Percentiles rank a stretch among this genome's conserved stretches.
These are phyloP conservation scores for Pseudevernia furfuracea DNA, from an alignment of 495 filamentous ascomycete genomes.

Conservation along the genomic window DNA sequence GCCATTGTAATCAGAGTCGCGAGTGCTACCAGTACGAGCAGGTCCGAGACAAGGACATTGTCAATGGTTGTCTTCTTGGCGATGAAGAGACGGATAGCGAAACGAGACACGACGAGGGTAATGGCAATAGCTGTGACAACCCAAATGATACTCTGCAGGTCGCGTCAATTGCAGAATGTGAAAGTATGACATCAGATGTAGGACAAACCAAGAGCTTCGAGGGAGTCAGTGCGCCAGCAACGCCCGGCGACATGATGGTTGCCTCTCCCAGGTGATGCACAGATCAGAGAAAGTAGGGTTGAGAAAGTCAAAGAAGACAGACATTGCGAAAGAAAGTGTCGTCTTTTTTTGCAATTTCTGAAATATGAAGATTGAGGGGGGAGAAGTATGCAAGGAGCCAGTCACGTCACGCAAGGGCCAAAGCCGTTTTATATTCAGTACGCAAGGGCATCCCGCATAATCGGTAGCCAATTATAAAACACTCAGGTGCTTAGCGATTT, in stretches of 20 bases:
- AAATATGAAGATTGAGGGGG: neutral
- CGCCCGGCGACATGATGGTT: constrained; percentile 4
- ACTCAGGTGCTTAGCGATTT: neutral
- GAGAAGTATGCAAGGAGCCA: neutral
- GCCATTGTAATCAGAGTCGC: constrained; percentile 16
- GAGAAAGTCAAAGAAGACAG: neutral
- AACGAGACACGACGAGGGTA: constrained; percentile 16
- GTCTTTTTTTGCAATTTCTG: neutral
- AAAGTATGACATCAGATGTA: neutral
- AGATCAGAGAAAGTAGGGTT: constrained; percentile 23
- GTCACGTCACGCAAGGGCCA: neutral
- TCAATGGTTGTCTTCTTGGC: constrained; percentile 6
- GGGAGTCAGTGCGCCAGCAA: constrained; percentile 6
- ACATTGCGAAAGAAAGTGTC: neutral
- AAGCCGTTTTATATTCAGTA: neutral
- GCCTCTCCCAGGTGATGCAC: neutral
- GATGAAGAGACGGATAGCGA: constrained; percentile 13
- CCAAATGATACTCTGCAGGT: constrained; percentile 18
- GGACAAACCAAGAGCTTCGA: constrained; percentile 8
- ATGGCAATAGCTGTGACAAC: constrained; percentile 19
- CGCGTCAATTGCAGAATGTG: neutral
- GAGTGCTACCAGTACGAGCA: constrained; percentile 11
- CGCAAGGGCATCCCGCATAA: neutral
- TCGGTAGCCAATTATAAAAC: neutral
- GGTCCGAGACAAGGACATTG: constrained; percentile 13